These are phyloP conservation scores for Lichtheimia ramosa DNA, from an alignment of 371 early-diverging fungal species.

Conservation along the genomic window DNA sequence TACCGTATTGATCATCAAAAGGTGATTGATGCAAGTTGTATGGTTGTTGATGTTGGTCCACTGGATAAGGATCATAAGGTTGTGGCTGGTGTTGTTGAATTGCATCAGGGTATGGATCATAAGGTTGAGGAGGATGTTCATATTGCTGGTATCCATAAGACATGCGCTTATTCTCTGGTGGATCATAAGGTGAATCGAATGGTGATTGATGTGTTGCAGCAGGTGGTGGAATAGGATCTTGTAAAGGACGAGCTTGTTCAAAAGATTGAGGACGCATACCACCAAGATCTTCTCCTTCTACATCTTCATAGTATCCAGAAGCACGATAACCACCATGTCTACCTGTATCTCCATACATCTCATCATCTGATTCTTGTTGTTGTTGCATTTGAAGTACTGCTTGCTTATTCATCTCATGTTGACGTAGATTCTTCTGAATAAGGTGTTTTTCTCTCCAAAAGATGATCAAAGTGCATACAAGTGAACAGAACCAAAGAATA, in stretches of 20 bases:
- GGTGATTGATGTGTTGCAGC: conserved; percentile 14
- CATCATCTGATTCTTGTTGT: conserved; percentile 15
- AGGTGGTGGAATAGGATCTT: conserved; percentile 9
- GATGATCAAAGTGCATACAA: conserved; percentile 28
- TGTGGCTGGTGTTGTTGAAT: conserved; percentile 5
- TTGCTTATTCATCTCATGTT: conserved; percentile 40
- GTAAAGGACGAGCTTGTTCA: conserved; percentile 25
- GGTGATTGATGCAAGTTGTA: conserved; percentile 12
- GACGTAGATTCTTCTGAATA: conserved; percentile 40
- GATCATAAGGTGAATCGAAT: conserved; percentile 28
- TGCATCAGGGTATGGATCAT: not conserved
- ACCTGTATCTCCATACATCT: conserved; percentile 3
- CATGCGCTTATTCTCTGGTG: conserved; percentile 10
- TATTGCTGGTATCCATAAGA: conserved; percentile 13
- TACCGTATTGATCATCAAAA: conserved; percentile 16
- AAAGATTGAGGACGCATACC: conserved; percentile 24
- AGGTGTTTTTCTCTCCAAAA: conserved; percentile 42
- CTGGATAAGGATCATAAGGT: conserved; percentile 13
- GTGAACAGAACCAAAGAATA: conserved; percentile 38
- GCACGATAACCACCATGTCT: conserved; percentile 12
- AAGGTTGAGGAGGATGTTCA: not conserved
- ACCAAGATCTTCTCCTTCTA: conserved; percentile 20
- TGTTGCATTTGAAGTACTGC: conserved; percentile 16
- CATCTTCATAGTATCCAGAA: conserved; percentile 18
- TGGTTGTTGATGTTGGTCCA: conserved; percentile 2